These are phyloP conservation scores for Amanita brunnescens DNA, from an alignment of 768 basidiomycete genomes.

Conservation along the genomic window DNA sequence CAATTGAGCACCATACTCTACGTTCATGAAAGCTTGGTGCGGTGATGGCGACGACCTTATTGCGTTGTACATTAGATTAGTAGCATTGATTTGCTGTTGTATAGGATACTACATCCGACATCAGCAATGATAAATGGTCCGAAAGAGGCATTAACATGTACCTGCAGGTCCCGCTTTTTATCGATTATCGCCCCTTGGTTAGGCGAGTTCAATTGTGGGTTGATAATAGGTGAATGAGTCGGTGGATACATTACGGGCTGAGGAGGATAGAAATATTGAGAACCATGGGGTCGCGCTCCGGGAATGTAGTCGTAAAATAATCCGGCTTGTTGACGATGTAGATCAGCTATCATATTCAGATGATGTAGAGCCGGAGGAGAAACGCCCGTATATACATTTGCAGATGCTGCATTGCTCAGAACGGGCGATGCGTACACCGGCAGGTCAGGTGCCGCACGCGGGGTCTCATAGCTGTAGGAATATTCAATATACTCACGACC, in stretches of 20 bases:
- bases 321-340: constrained; percentile 39
- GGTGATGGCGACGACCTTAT: constrained; percentile 35
- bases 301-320: constrained; percentile 53
- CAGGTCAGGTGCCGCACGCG: constrained; percentile 33
- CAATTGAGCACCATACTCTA: constrained; percentile 43
- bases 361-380: constrained; percentile 31
- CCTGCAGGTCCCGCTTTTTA: constrained; percentile 54
- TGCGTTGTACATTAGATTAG: constrained; percentile 32
- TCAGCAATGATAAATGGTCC: constrained; percentile 5
- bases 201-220: constrained; percentile 35
- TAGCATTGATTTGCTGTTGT: constrained; percentile 36
- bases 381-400: constrained; percentile 41
- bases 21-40: constrained; percentile 34
- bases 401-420: constrained; percentile 32
- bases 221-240: constrained; percentile 42
- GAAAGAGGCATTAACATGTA: constrained; percentile 17
- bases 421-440: constrained; percentile 42
- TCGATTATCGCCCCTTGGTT: constrained; percentile 33
- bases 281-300: constrained; percentile 34
- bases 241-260: constrained; percentile 53
- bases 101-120: constrained; percentile 27
- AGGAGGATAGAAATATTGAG: constrained; percentile 54
- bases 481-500: constrained; percentile 48
- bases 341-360: constrained; percentile 29
- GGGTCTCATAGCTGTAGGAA: constrained; percentile 43